Percentiles rank a stretch among this genome's conserved stretches.
phyloP scores from a whole-genome alignment of 345 rosid species.

The Dovyalis caffra region DNA sequence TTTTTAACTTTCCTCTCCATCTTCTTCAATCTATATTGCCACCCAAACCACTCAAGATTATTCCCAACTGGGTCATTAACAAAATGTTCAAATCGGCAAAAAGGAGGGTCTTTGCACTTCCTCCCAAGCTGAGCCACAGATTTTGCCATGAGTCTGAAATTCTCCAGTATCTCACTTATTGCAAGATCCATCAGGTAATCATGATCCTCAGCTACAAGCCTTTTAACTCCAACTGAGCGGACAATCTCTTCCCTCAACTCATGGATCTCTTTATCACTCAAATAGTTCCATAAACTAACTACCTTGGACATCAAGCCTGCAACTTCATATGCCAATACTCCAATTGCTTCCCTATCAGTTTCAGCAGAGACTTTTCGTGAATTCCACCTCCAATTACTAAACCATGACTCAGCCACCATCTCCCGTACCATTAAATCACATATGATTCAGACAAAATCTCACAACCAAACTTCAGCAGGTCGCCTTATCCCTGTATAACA shows the following conservation, averaged over 20 bases:
- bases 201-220: conserved; percentile 49
- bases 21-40: conserved; percentile 54
- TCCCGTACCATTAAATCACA: conserved; percentile 35
- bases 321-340: conserved; percentile 62
- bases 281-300: conserved; percentile 49
- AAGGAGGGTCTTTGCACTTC: conserved; percentile 46
- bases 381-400: conserved; percentile 42
- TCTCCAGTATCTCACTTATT: conserved; percentile 49
- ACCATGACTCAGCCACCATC: conserved; percentile 51
- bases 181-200: conserved; percentile 56
- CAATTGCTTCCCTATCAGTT: conserved; percentile 42
- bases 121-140: conserved; percentile 50
- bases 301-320: conserved; percentile 54
- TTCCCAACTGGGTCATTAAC: conserved; percentile 41
- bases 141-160: conserved; percentile 41
- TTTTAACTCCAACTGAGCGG: conserved; percentile 42
- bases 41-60: conserved; percentile 51
- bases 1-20: conserved; percentile 72
- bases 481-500: no score
- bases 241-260: conserved; percentile 47
- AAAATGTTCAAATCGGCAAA: conserved; percentile 46
- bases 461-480: no score
- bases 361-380: conserved; percentile 37
- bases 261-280: conserved; percentile 41
- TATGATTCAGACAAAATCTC: not conserved